Evolutionary conservation across 192 early-diverging fungal genomes (phyloP).

Genomic region (Entophlyctis luteolus): DNA sequence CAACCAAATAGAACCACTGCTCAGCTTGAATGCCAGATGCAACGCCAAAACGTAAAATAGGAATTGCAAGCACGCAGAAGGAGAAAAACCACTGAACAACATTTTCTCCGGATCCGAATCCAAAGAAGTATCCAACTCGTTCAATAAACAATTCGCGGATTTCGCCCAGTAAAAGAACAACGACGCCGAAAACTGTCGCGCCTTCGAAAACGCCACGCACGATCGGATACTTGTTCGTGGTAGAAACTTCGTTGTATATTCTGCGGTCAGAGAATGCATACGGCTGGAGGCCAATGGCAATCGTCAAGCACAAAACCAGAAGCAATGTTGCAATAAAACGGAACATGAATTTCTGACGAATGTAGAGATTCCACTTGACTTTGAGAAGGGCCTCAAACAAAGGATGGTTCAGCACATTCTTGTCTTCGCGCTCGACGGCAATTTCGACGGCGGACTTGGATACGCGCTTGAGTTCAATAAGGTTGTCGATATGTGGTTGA

Average conservation of each 20-base stretch:
- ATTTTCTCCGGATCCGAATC: slow-evolving; percentile 11
- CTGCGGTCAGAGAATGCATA: not conserved
- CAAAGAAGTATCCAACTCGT: not conserved
- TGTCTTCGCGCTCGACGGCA: slow-evolving; percentile 15
- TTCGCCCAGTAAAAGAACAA: not conserved
- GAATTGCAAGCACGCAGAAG: not conserved
- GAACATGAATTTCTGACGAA: slow-evolving; percentile 9
- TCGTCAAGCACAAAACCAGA: not conserved
- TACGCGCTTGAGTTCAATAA: not conserved
- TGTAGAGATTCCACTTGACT: slow-evolving; percentile 30
- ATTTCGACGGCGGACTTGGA: slow-evolving; percentile 16
- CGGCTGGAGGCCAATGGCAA: slow-evolving; percentile 15
- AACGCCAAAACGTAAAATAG: slow-evolving; percentile 9
- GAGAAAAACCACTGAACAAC: slow-evolving; percentile 14
- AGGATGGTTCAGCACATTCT: slow-evolving; percentile 13
- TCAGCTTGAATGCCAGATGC: not conserved
- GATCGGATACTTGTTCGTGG: not conserved
- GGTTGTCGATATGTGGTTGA: not conserved
- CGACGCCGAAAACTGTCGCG: not conserved
- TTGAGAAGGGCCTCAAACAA: slow-evolving; percentile 18
- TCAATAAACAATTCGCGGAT: not conserved
- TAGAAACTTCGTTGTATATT: not conserved
- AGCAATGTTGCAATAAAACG: slow-evolving; percentile 12
- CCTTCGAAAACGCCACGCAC: not conserved
- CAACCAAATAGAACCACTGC: not conserved